Evolutionary conservation across 2,329 filamentous ascomycete genomes (phyloP).

Genomic region (Septoria petroselini): DNA sequence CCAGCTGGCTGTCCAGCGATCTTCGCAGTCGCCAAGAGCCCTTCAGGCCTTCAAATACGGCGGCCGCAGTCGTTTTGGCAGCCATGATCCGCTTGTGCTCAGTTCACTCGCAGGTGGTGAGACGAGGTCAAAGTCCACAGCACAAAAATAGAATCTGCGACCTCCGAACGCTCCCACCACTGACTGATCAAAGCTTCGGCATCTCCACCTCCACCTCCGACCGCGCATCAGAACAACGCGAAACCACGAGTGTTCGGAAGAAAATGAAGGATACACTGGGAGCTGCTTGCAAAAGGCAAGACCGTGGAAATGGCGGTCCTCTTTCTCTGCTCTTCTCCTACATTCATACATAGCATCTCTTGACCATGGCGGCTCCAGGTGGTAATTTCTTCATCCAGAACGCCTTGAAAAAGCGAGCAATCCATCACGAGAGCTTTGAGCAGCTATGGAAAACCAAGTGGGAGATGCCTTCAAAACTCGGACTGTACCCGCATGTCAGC

Average conservation of each 20-base stretch:
- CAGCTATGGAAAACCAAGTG: constrained; percentile 71
- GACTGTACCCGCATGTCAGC: constrained; percentile 44
- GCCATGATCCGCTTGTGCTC: not conserved
- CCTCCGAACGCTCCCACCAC: not conserved
- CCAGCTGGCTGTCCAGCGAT: constrained; percentile 34
- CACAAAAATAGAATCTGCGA: constrained; percentile 1
- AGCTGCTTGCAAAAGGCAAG: not conserved
- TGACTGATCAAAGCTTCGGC: not conserved
- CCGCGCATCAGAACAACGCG: constrained; percentile 2
- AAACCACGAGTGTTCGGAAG: no score
- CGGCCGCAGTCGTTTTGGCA: constrained; percentile 13
- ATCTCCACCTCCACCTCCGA: constrained; percentile 7
- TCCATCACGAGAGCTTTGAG: constrained; percentile 48
- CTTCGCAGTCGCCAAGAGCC: constrained; percentile 38
- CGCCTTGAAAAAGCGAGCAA: constrained; percentile 42
- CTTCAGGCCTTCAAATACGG: constrained; percentile 36
- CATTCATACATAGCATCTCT: not conserved
- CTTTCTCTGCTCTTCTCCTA: not conserved
- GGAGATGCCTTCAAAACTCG: constrained; percentile 59
- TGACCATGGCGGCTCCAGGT: constrained; percentile 27
- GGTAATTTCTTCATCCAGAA: constrained; percentile 48
- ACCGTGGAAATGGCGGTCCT: not conserved
- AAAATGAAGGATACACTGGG: not conserved
- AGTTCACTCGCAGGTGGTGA: not conserved
- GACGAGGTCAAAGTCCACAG: not conserved